Conservation (phyloP, 345 rosid genomes). For the Salix udensis region DNA sequence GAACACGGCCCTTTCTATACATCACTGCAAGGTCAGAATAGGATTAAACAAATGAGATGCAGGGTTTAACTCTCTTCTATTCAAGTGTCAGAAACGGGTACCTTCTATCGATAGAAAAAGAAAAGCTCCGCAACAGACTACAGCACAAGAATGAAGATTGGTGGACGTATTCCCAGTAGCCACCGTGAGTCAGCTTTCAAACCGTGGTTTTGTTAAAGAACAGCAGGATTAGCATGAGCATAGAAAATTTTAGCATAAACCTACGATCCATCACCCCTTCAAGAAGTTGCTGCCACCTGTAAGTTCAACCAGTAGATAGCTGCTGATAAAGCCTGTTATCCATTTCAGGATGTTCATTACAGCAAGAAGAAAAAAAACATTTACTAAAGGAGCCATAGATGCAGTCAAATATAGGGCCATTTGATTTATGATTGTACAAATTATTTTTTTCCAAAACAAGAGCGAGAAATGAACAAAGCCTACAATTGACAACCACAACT, state of each 20-base stretch:
- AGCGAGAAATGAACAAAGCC: neutral
- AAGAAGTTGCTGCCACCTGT: conserved; percentile 69
- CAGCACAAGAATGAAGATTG: neutral
- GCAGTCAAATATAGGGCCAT: conserved; percentile 1
- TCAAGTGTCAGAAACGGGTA: neutral
- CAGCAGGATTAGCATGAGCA: conserved; percentile 53
- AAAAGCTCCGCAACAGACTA: neutral
- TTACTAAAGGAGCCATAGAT: conserved; percentile 15
- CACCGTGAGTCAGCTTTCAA: conserved; percentile 27
- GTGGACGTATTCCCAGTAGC: neutral
- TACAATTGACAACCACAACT: neutral
- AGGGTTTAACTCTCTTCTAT: no score
- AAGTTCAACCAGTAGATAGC: conserved; percentile 99
- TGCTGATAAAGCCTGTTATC: conserved; percentile 85
- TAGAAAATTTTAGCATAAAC: conserved; percentile 55
- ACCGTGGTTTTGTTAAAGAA: conserved; percentile 45
- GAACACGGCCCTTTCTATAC: no score
- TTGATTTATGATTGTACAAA: neutral
- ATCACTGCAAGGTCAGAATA: no score
- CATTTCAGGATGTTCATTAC: conserved; percentile 76
- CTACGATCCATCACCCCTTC: conserved; percentile 37
- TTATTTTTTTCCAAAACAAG: neutral
- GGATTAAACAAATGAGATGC: no score
- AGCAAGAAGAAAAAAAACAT: conserved; percentile 22
- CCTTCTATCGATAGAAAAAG: neutral